Evolutionary conservation across 2,329 filamentous ascomycete genomes (phyloP).

Genomic region (Fusarium sacchari): DNA sequence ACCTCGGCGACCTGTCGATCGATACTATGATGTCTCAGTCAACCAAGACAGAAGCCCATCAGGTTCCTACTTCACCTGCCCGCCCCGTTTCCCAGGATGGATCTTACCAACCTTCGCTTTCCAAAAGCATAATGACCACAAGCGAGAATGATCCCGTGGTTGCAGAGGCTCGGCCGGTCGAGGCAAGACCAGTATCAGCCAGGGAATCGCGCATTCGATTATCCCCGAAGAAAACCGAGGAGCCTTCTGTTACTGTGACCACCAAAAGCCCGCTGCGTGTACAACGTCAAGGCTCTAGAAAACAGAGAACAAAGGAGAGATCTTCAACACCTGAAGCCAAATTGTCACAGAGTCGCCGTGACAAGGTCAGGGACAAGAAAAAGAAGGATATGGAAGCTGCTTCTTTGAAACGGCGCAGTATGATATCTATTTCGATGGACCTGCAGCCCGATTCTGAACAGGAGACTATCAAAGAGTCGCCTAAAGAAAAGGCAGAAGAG

Average conservation of each 20-base stretch:
- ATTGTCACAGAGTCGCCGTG: slow-evolving; percentile 48
- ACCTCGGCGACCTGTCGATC: slow-evolving; percentile 38
- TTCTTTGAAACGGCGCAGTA: slow-evolving; percentile 37
- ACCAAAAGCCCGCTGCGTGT: slow-evolving; percentile 36
- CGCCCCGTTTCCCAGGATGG: slow-evolving; percentile 15
- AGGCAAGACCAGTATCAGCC: slow-evolving; percentile 13
- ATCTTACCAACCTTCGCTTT: slow-evolving; percentile 21
- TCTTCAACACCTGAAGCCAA: slow-evolving; percentile 27
- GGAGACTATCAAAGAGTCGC: neutral
- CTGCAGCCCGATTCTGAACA: neutral
- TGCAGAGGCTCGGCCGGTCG: slow-evolving; percentile 18
- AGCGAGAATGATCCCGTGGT: slow-evolving; percentile 32
- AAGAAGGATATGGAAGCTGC: slow-evolving; percentile 53
- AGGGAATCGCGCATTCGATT: slow-evolving; percentile 23
- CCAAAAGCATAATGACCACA: slow-evolving; percentile 34
- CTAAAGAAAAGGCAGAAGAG: slow-evolving; percentile 4
- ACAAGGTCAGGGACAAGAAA: slow-evolving; percentile 54
- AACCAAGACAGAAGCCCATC: neutral
- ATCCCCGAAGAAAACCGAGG: slow-evolving; percentile 16
- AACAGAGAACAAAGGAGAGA: neutral
- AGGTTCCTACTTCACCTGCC: slow-evolving; percentile 8
- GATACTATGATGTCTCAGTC: slow-evolving; percentile 43
- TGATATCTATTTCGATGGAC: slow-evolving; percentile 2
- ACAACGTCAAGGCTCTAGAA: neutral
- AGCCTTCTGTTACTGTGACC: slow-evolving; percentile 32